phyloP scores from a whole-genome alignment of 805 yeast species.

The Pichia insulana region DNA sequence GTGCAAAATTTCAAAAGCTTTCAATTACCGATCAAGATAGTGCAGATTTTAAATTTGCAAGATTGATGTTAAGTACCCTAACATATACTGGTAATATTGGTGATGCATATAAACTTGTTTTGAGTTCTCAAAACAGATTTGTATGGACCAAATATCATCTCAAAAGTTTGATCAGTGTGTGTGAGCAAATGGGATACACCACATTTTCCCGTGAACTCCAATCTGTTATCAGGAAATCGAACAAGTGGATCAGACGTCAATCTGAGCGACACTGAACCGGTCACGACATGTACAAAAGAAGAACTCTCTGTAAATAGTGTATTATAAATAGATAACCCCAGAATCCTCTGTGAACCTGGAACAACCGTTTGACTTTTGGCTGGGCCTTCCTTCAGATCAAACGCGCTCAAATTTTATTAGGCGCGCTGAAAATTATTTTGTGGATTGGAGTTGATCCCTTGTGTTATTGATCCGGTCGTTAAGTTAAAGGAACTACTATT shows the following conservation, averaged over 20 bases:
- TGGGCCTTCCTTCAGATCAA: too few relatives aligned
- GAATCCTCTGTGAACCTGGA: too few relatives aligned
- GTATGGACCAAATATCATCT: conserved; percentile 53
- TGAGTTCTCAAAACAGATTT: conserved; percentile 60
- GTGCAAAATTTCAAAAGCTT: conserved; percentile 38
- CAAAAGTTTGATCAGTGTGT: conserved; percentile 31
- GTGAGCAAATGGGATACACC: conserved; percentile 37
- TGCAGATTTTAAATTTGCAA: conserved; percentile 63
- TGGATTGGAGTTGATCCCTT: too few relatives aligned
- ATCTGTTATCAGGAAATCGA: conserved; percentile 17
- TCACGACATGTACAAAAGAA: neutral
- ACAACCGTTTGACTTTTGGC: too few relatives aligned
- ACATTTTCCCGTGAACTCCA: conserved; percentile 24
- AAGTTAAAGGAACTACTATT: too few relatives aligned
- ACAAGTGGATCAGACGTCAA: conserved; percentile 13
- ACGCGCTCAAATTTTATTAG: too few relatives aligned
- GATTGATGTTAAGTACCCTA: conserved; percentile 55
- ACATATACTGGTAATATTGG: conserved; percentile 44
- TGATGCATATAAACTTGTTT: conserved; percentile 63
- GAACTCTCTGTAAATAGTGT: too few relatives aligned
- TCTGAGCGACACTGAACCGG: neutral
- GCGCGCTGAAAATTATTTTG: too few relatives aligned
- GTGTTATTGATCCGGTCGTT: too few relatives aligned
- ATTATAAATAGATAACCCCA: too few relatives aligned
- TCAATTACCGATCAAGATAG: conserved; percentile 30